Percentiles rank a stretch among this genome's conserved stretches.
phyloP scores from a whole-genome alignment of 768 basidiomycete species.

The Lenzites betulinus region DNA sequence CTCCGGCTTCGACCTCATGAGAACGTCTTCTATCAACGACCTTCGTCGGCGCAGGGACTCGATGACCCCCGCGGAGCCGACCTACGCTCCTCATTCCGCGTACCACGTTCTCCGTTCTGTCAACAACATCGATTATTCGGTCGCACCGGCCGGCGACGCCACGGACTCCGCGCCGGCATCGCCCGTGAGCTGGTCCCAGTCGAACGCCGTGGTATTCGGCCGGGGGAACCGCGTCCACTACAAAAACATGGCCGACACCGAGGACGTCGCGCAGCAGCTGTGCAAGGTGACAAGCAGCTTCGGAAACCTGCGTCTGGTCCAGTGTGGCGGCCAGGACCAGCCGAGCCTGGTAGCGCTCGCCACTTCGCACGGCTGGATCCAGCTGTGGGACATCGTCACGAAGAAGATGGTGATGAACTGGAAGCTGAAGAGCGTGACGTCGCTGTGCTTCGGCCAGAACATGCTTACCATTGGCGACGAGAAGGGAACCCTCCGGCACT shows the following conservation, averaged over 20 bases:
- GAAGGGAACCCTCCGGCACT: conserved; percentile 74
- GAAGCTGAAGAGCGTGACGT: conserved; percentile 62
- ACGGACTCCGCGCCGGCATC: conserved; percentile 15
- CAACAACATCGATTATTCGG: conserved; percentile 19
- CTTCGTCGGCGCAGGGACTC: conserved; percentile 15
- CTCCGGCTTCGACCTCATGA: conserved; percentile 9
- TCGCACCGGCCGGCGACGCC: conserved; percentile 15
- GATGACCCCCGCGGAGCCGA: conserved; percentile 10
- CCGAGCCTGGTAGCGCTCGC: conserved; percentile 58
- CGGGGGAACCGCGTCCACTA: conserved; percentile 57
- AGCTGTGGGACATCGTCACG: conserved; percentile 70
- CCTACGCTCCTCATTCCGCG: conserved; percentile 13
- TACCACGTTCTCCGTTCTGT: conserved; percentile 16
- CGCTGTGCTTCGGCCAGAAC: conserved; percentile 66
- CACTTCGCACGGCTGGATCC: conserved; percentile 62
- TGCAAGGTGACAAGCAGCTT: conserved; percentile 49
- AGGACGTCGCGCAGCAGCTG: conserved; percentile 48
- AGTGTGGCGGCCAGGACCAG: conserved; percentile 36
- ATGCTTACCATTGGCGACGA: conserved; percentile 65
- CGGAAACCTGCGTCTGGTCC: conserved; percentile 48
- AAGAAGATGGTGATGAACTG: conserved; percentile 55
- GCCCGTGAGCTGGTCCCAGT: conserved; percentile 44
- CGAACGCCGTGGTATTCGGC: conserved; percentile 50
- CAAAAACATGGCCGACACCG: conserved; percentile 42
- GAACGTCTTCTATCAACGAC: conserved; percentile 9